A percentile compares a stretch with the other conserved stretches of the same genome.
phyloP scores from a whole-genome alignment of 202 grass and related monocot species.

The Zoysia matrella region DNA sequence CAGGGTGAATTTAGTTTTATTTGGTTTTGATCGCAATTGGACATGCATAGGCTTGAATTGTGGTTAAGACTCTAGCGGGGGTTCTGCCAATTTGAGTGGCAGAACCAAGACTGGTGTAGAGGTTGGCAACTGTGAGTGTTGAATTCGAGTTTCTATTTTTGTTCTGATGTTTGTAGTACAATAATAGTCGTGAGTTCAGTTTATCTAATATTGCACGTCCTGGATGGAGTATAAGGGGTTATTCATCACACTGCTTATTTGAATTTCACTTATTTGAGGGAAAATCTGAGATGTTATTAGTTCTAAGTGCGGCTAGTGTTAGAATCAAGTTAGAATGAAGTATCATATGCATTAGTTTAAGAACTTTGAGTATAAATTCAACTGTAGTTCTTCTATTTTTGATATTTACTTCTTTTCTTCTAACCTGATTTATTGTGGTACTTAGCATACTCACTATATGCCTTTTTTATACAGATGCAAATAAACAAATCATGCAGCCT shows the following conservation, averaged over 20 bases:
- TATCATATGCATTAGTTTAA: not conserved
- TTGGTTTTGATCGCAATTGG: slow-evolving; percentile 14
- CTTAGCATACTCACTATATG: not conserved
- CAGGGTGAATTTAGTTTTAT: slow-evolving; percentile 26
- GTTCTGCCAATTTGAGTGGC: not conserved
- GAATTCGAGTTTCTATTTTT: not conserved
- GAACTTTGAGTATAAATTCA: slow-evolving; percentile 10
- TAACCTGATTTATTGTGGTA: slow-evolving; percentile 9
- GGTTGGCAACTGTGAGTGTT: not conserved
- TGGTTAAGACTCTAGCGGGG: not conserved
- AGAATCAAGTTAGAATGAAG: slow-evolving; percentile 4
- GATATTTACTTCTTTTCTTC: slow-evolving; percentile 20
- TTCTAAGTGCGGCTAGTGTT: not conserved
- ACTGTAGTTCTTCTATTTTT: slow-evolving; percentile 15
- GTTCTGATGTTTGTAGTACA: not conserved
- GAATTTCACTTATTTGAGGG: slow-evolving; percentile 17
- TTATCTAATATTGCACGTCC: not conserved
- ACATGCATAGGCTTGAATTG: not conserved
- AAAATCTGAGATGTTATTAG: not conserved
- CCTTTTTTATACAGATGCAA: not conserved
- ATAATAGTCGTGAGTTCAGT: not conserved
- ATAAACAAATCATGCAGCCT: not conserved
- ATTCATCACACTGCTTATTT: not conserved
- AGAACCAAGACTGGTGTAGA: not conserved
- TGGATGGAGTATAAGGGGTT: not conserved